These are phyloP conservation scores for Penicillium longicatenatum DNA, from an alignment of 495 filamentous ascomycete species.

Conservation along the genomic window DNA sequence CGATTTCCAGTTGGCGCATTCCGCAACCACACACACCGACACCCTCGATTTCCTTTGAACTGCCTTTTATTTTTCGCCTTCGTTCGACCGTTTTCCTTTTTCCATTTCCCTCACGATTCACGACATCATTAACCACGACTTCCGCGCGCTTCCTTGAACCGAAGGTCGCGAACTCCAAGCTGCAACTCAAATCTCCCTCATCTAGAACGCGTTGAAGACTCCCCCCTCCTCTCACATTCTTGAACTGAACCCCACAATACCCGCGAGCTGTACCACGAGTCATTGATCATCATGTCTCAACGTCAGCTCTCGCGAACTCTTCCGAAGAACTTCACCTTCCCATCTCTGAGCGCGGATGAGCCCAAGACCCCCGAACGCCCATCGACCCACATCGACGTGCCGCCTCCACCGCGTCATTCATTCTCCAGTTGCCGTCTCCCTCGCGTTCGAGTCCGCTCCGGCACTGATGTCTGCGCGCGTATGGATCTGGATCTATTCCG, in stretches of 20 bases:
- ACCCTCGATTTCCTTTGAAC: constrained; percentile 26
- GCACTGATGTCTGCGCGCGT: constrained; percentile 44
- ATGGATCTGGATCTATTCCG: constrained; percentile 36
- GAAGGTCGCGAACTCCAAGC: constrained; percentile 13
- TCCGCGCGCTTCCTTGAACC: constrained; percentile 24
- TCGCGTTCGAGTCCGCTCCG: constrained; percentile 47
- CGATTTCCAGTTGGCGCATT: constrained; percentile 33
- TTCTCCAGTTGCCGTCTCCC: constrained; percentile 50
- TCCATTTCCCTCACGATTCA: constrained; percentile 38
- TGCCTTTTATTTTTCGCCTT: constrained; percentile 24
- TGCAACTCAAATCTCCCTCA: not conserved
- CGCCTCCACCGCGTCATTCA: constrained; percentile 54
- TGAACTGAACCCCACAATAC: constrained; percentile 12
- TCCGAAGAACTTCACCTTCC: constrained; percentile 65
- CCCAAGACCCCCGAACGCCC: constrained; percentile 62
- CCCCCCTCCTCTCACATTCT: constrained; percentile 2
- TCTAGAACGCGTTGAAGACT: not conserved
- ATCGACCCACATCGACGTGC: constrained; percentile 41
- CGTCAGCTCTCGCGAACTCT: constrained; percentile 63
- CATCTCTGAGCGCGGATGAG: constrained; percentile 51
- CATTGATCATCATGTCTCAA: constrained; percentile 44
- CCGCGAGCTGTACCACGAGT: constrained; percentile 13
- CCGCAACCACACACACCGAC: constrained; percentile 22
- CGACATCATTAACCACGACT: constrained; percentile 32
- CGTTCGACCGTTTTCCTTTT: constrained; percentile 38